A percentile compares a stretch with the other conserved stretches of the same genome.
Evolutionary conservation across 23 red algal genomes (phyloP).

Genomic region (Gracilaria domingensis): DNA sequence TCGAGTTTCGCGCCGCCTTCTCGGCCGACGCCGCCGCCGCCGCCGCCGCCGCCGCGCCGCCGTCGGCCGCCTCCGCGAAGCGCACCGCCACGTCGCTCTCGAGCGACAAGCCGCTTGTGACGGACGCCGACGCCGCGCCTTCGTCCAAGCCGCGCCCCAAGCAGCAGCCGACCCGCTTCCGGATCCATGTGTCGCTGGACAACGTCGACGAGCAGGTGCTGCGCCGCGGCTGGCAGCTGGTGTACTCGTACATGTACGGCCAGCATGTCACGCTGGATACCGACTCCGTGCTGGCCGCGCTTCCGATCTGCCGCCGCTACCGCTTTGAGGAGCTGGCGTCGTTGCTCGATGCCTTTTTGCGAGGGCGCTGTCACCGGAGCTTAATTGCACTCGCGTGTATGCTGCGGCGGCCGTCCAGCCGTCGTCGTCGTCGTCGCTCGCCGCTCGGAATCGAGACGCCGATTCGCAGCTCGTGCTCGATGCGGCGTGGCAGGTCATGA

Average conservation of each 20-base stretch:
- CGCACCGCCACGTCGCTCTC: no score
- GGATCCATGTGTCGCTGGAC: constrained; percentile 35
- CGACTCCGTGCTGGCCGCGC: constrained; percentile 48
- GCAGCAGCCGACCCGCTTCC: neutral
- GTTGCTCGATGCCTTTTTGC: constrained; percentile 19
- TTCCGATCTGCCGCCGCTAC: constrained; percentile 58
- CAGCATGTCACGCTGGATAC: constrained; percentile 23
- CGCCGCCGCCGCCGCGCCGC: neutral
- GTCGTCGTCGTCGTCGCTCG: neutral
- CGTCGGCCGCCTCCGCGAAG: neutral
- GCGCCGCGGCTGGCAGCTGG: constrained; percentile 34
- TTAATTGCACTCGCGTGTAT: constrained; percentile 42
- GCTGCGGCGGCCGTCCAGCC: constrained; percentile 30
- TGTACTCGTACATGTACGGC: constrained; percentile 60
- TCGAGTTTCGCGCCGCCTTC: constrained; percentile 41
- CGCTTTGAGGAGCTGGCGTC: constrained; percentile 38
- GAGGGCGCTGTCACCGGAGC: constrained; percentile 33
- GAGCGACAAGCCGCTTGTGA: neutral
- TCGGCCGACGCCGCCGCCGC: neutral
- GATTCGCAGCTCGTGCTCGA: constrained; percentile 36
- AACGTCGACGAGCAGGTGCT: constrained; percentile 22
- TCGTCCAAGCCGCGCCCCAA: neutral
- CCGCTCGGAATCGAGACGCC: neutral
- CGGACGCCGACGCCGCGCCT: neutral
- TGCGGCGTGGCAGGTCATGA: constrained; percentile 24